Evolutionary conservation across 2,329 filamentous ascomycete genomes (phyloP), one percentile per base, ranked within the genome.

Genomic region (Arthroderma sp.): DNA sequence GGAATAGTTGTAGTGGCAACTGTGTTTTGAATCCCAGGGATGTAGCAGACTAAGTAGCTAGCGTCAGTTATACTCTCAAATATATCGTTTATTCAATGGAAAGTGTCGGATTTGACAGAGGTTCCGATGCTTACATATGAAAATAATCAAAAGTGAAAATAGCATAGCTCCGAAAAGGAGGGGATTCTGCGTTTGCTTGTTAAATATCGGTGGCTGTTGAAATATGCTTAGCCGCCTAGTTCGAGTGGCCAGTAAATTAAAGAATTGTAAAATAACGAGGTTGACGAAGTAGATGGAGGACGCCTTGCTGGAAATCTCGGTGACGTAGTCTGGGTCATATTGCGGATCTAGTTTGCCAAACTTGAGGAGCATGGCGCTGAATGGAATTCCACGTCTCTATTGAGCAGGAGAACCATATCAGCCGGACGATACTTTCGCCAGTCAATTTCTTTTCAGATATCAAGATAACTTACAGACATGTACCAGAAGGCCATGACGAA

Each of bases 271-370:
- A 53, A 91, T 83, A 1, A 91, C 87, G 21, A 91, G 74, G 59
- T 84, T 91, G 63, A 90, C 80, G 64, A 91, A 91, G 70, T 91
- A 91, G 59, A 91, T 84, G 15, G 83, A 86, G 38, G 81, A 85
- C 0, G 85, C 85, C 60, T 80, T 77, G 61, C 84, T 85, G 23
- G 86, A 72, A 61, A 80, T 77, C 28, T 73, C 68, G 0, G 71
- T 73, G 64, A 83, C 81, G 57, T 77, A 79, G 49, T 80, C 80
- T 1, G 77, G 70, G 55, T 80, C 77, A 9, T 81, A 76, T 66
- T 67, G 73, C 58, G 64, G 75, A 8, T 78, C 79, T 2, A 78
- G 64, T 2, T 70, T 64, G 54, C 83, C 83, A 65, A 86, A 88
- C 21, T 78, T 77, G 67, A 91, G 84, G 84, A 85, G 89, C 1